Evolutionary conservation across 2,329 filamentous ascomycete genomes (phyloP).

Genomic region (Verticillium isaacii): DNA sequence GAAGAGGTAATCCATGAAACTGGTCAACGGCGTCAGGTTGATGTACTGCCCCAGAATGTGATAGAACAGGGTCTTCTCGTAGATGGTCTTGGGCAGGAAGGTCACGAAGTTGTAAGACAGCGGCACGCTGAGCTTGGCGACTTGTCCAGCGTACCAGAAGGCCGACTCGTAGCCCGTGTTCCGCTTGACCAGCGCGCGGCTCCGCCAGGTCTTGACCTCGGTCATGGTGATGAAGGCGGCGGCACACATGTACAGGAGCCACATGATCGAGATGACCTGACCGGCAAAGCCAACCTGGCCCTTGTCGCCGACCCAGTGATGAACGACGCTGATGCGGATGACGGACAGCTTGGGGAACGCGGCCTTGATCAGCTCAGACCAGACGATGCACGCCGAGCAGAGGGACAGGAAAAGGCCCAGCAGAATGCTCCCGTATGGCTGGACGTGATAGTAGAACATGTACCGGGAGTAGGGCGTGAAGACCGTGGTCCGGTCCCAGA

Average conservation of each 20-base stretch:
- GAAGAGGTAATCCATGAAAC: conserved; percentile 83
- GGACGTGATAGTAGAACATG: conserved; percentile 65
- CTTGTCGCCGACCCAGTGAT: conserved; percentile 66
- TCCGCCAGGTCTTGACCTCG: conserved; percentile 96
- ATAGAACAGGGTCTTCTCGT: conserved; percentile 78
- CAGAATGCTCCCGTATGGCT: conserved; percentile 63
- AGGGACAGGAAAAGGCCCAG: conserved; percentile 64
- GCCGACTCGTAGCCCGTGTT: conserved; percentile 92
- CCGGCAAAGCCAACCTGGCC: conserved; percentile 80
- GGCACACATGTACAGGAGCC: conserved; percentile 95
- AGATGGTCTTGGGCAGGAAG: conserved; percentile 70
- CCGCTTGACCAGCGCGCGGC: conserved; percentile 80
- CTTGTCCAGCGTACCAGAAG: conserved; percentile 92
- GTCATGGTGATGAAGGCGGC: conserved; percentile 83
- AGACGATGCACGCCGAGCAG: conserved; percentile 80
- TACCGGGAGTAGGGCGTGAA: conserved; percentile 81
- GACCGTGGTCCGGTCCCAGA: conserved; percentile 51
- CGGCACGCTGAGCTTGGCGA: conserved; percentile 88
- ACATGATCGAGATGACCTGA: conserved; percentile 76
- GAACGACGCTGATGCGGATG: conserved; percentile 62
- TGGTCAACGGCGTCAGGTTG: conserved; percentile 74
- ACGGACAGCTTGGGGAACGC: conserved; percentile 71
- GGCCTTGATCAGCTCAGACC: conserved; percentile 90
- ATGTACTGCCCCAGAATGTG: conserved; percentile 79
- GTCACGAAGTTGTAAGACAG: conserved; percentile 96